A percentile compares a stretch with the other conserved stretches of the same genome.
phyloP scores from a whole-genome alignment of 176 grass and related monocot species.

The Oryza brachyantha region DNA sequence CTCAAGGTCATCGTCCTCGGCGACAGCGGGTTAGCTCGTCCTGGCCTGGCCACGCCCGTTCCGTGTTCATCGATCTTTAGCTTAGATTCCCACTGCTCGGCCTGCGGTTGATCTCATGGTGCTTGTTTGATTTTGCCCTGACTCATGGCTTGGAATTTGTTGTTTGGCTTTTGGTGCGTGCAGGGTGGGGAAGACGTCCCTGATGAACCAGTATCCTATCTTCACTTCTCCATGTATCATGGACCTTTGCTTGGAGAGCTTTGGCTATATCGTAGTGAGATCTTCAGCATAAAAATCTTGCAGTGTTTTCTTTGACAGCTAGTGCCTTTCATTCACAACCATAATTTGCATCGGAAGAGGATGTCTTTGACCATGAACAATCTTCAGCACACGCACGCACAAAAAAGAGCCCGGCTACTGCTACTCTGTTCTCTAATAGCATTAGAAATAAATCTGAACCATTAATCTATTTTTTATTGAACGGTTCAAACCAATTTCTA shows the following conservation, averaged over 20 bases:
- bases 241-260: no score
- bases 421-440: no score
- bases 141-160: background rate
- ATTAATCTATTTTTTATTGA: no score
- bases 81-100: background rate
- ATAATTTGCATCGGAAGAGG: background rate
- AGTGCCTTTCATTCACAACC: background rate
- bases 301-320: background rate
- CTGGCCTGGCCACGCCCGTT: no score
- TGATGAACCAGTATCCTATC: slow-evolving; percentile 49
- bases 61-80: no score
- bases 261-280: no score
- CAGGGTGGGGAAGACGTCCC: slow-evolving; percentile 96
- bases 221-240: no score
- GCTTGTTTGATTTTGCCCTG: background rate
- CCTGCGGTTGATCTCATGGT: background rate
- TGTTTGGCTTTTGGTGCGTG: slow-evolving; percentile 7
- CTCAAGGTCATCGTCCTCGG: slow-evolving; percentile 73
- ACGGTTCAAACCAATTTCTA: no score
- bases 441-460: no score
- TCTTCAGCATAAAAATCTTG: background rate
- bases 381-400: background rate
- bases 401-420: no score
- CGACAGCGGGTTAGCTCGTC: slow-evolving; percentile 52
- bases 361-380: background rate